Conservation (phyloP, 176 grass and related monocot genomes). For the Bonia amplexicaulis region DNA sequence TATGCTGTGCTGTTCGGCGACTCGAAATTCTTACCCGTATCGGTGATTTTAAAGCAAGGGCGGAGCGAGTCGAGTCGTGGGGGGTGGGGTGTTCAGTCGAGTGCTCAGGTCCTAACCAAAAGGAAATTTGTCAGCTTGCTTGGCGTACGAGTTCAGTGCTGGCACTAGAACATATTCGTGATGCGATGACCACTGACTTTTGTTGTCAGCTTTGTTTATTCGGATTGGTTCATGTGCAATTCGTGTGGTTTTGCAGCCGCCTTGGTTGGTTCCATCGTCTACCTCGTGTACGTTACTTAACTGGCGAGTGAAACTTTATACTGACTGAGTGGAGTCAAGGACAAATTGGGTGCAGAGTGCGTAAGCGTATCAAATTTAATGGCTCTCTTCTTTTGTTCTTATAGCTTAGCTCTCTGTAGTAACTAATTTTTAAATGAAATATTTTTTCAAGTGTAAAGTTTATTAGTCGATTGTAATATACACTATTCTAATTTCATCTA, state of each 20-base stretch:
- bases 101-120: neutral
- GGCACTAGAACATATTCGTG: neutral
- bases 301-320: neutral
- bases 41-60: conserved; percentile 7
- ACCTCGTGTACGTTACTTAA: neutral
- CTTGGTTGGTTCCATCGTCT: neutral
- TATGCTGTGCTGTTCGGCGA: neutral
- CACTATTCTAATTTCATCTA: too few relatives aligned
- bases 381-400: too few relatives aligned
- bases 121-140: neutral
- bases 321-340: neutral
- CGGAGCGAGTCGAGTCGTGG: neutral
- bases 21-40: neutral
- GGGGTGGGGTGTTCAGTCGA: neutral
- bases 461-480: too few relatives aligned
- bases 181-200: too few relatives aligned
- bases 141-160: neutral
- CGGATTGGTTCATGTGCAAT: neutral
- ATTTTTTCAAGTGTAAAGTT: too few relatives aligned
- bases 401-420: too few relatives aligned
- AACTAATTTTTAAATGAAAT: too few relatives aligned
- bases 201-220: too few relatives aligned
- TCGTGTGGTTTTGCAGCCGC: neutral
- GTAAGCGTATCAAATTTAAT: neutral
- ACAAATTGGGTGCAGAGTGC: neutral